Base-by-base conservation (phyloP, 345 rosid species). In the Firmiana major region DNA sequence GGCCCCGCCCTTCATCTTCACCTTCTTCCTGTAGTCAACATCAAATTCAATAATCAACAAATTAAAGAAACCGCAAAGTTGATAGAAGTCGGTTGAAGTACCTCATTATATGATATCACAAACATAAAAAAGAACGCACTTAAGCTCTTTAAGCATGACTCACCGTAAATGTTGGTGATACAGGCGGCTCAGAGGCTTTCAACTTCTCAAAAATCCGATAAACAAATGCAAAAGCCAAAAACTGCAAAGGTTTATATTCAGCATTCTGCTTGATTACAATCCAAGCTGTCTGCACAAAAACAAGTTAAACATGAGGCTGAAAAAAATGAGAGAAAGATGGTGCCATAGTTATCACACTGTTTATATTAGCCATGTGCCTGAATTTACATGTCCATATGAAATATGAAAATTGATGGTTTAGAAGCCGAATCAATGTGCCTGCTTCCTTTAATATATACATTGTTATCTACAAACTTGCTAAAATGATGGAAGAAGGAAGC, bases 161-260 rank as follows among this genome's bases (percentile, higher is more conserved):
- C 78, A 97, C 99, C 0, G 88, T 86, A 88, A 84, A 78, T 79
- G 89, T 94, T 71, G 92, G 93, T 55, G 97, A 73, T 31, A 86
- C 89, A 75, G 95, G 85, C 24, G 89, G 91, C 81, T 97, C 98
- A 81, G 72, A 89, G 64, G 93, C 79, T 86, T 94, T 94, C 80
- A 97, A 83, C 87, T 97, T 97, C 89, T 94, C 97, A 77, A 94
- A 94, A 72, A 97, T 73, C 54, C 98, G 87, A 83, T 92, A 97
- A 55, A 94, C 98, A 75, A 92, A 94, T 48, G 86, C 95, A 82
- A 97, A 97, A 66, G 95, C 88, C 88, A 97, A 83, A 85, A 97
- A 97, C 84, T 97, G 99, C 84, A 97, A 78, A 9, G 98, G 97
- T 81, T 93, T 97, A 81, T 94, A 97, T 38, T 91, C 98, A 65